phyloP scores from a whole-genome alignment of 2,329 filamentous ascomycete genomes.

The Aureobasidium sp. region DNA sequence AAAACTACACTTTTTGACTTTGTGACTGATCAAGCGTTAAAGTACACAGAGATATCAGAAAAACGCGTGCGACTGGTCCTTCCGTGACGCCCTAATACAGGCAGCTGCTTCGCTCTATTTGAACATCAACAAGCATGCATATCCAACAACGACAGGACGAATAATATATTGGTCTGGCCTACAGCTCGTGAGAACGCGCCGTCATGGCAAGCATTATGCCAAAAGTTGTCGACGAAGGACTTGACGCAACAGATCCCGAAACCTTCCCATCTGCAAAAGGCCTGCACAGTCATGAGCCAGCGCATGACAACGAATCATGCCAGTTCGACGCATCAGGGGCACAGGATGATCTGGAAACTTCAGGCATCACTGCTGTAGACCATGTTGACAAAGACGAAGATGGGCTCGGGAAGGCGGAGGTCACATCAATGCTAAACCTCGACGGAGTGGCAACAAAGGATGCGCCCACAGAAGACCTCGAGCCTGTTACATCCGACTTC shows the following conservation, averaged over 20 bases:
- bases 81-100: not conserved
- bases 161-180: not conserved
- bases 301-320: constrained; percentile 6
- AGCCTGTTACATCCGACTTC: not conserved
- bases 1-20: not conserved
- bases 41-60: not conserved
- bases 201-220: not conserved
- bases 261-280: not conserved
- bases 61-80: not conserved
- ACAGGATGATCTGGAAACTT: not conserved
- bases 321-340: not conserved
- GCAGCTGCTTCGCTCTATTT: not conserved
- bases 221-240: not conserved
- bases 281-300: not conserved
- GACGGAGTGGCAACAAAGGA: not conserved
- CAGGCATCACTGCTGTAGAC: not conserved
- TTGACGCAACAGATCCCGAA: not conserved
- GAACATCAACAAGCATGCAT: not conserved
- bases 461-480: not conserved
- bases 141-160: not conserved
- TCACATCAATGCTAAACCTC: not conserved
- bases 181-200: not conserved
- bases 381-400: not conserved
- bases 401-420: not conserved
- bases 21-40: not conserved